Percentiles rank a stretch among this genome's conserved stretches.
These are phyloP conservation scores for sweet orange (Citrus sinensis) DNA, from an alignment of 345 rosid species.

Conservation along the genomic window DVS_A1.0 CM039163.1:7267501-7268000, in stretches of 20 bases:
- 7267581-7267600: slow-evolving; percentile 14
- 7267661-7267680: not conserved
- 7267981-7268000: slow-evolving; percentile 96
- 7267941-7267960: slow-evolving; percentile 87
- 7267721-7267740: slow-evolving; percentile 46
- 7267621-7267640: slow-evolving; percentile 17
- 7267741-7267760: slow-evolving; percentile 65
- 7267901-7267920: slow-evolving; percentile 70
- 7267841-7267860: slow-evolving; percentile 72
- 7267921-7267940: slow-evolving; percentile 82
- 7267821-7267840: slow-evolving; percentile 67
- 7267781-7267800: slow-evolving; percentile 70
- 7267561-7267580: not conserved
- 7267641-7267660: slow-evolving; percentile 15
- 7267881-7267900: slow-evolving; percentile 85
- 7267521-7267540: slow-evolving; percentile 23
- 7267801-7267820: slow-evolving; percentile 86
- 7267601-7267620: slow-evolving; percentile 32
- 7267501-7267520: not conserved
- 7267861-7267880: slow-evolving; percentile 83
- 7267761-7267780: slow-evolving; percentile 89
- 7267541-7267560: slow-evolving; percentile 8
- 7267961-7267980: slow-evolving; percentile 92
- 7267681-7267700: slow-evolving; percentile 5
- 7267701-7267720: slow-evolving; percentile 1